Conservation (phyloP, 768 basidiomycete genomes). For the Crassisporium funariophilum region DNA sequence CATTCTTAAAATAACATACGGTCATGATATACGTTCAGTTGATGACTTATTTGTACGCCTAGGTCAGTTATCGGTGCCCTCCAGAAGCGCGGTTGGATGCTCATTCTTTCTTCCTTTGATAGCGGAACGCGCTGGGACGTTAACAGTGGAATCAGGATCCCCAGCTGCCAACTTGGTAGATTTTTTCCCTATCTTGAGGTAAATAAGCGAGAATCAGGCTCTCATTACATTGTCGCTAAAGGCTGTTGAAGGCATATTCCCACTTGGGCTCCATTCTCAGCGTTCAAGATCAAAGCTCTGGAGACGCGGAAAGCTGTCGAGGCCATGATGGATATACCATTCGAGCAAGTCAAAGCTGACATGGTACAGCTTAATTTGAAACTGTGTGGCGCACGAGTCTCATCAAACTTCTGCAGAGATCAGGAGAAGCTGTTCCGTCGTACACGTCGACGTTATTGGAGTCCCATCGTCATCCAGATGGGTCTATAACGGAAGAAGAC, state of each 20-base stretch:
- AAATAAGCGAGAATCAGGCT: constrained; percentile 4
- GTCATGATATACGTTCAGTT: constrained; percentile 43
- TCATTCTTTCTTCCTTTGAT: constrained; percentile 6
- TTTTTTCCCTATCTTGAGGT: constrained; percentile 50
- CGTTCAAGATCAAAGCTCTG: constrained; percentile 47
- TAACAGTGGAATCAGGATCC: constrained; percentile 48
- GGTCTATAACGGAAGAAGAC: constrained; percentile 39
- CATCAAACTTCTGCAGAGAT: constrained; percentile 30
- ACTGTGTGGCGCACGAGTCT: constrained; percentile 19
- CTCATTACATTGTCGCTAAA: background rate
- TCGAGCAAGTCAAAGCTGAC: constrained; percentile 48
- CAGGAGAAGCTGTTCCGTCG: constrained; percentile 44
- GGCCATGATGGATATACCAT: constrained; percentile 52
- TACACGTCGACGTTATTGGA: constrained; percentile 49
- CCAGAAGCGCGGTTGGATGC: too few species aligned
- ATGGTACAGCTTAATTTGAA: constrained; percentile 37
- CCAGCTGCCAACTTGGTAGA: constrained; percentile 51
- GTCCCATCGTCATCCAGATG: constrained; percentile 36
- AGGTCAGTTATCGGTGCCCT: constrained; percentile 35
- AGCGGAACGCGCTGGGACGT: constrained; percentile 49
- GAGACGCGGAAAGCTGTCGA: constrained; percentile 46
- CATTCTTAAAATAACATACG: constrained; percentile 52
- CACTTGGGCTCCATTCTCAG: constrained; percentile 49
- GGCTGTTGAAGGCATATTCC: constrained; percentile 43
- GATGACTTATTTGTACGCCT: constrained; percentile 47